Evolutionary conservation across 306 rosid species (phyloP), one percentile per base, ranked within the genome.

Genomic region (Abrus precatorius): DNA sequence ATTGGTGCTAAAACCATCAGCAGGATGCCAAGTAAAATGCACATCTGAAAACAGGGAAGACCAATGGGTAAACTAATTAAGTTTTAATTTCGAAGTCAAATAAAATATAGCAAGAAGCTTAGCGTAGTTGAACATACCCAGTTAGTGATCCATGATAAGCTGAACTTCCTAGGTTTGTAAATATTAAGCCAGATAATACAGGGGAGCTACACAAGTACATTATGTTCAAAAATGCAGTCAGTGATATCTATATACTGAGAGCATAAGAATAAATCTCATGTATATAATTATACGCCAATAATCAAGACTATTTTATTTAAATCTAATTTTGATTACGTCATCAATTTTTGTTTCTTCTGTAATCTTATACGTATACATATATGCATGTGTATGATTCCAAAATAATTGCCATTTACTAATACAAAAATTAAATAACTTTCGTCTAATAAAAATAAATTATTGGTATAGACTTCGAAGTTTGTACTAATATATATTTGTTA

Each of bases 101-200:
- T 41, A 27, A 29, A 29, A 60, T n/a, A 30, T 14, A 8, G n/a
- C 14, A 33, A 54, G 8, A 44, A 40, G 45, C 20, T n/a, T 49
- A 4, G 68, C 49, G 3, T 1, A 62, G n/a, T 56, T 56, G 48
- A 79, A 82, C 91, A 52, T 91, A 91, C 98, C 95, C 97, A 91
- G 72, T 91, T 91, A 44, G 80, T 38, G 55, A 81, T 30, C 97
- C 97, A 89, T 3, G 97, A 89, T 36, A 86, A 78, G 87, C 93
- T 76, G 9, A 77, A 90, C 55, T n/a, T 84, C 69, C 55, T 78
- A 3, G 97, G 98, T 72, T 91, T 93, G 80, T 79, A 87, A 44
- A 90, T 47, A 45, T 80, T 60, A 6, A 93, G 94, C 94, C 98
- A 93, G 73, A 93, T 91, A 6, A 87, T 53, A 64, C 95, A 89